Percentiles rank a stretch among this genome's conserved stretches.
phyloP scores from a whole-genome alignment of 2,329 filamentous ascomycete species.

The Aspergillus fijiensis region DNA sequence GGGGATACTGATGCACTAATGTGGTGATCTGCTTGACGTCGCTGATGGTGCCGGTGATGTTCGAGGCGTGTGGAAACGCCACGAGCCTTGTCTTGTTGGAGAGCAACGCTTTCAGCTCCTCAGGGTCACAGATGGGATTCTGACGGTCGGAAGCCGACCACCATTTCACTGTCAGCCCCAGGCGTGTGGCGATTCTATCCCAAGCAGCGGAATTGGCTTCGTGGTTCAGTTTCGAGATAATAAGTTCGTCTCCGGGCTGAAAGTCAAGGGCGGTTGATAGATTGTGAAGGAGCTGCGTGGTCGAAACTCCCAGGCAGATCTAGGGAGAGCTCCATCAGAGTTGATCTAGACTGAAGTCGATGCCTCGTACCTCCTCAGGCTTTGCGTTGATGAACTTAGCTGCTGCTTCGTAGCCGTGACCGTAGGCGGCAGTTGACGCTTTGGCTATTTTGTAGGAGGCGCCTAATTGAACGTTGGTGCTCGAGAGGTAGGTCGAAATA shows the following conservation, averaged over 20 bases:
- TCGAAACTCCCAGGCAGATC: constrained; percentile 62
- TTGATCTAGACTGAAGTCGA: background rate
- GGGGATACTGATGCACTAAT: constrained; percentile 45
- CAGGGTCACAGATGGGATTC: constrained; percentile 60
- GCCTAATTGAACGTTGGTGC: constrained; percentile 73
- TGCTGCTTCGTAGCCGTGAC: constrained; percentile 61
- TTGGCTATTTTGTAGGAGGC: constrained; percentile 65
- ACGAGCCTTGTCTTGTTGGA: constrained; percentile 67
- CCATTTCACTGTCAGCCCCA: constrained; percentile 66
- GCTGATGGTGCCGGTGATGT: constrained; percentile 71
- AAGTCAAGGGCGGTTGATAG: constrained; percentile 59
- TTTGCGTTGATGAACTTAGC: constrained; percentile 70
- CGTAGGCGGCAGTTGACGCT: constrained; percentile 60
- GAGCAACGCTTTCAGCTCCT: constrained; percentile 60
- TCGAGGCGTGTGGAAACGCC: constrained; percentile 70
- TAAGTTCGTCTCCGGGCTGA: constrained; percentile 61
- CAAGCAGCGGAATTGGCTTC: constrained; percentile 76
- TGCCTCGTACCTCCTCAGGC: constrained; percentile 57
- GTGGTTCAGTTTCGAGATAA: constrained; percentile 72
- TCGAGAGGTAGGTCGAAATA: constrained; percentile 64
- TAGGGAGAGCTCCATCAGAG: constrained; percentile 3
- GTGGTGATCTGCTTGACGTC: constrained; percentile 37
- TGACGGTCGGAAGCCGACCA: constrained; percentile 56
- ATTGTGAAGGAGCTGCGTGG: constrained; percentile 75
- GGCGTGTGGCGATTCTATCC: constrained; percentile 64